These are phyloP conservation scores for Pilasporangium apinafurcum DNA, from an alignment of 352 stramenopile species.

Conservation along the genomic window DNA sequence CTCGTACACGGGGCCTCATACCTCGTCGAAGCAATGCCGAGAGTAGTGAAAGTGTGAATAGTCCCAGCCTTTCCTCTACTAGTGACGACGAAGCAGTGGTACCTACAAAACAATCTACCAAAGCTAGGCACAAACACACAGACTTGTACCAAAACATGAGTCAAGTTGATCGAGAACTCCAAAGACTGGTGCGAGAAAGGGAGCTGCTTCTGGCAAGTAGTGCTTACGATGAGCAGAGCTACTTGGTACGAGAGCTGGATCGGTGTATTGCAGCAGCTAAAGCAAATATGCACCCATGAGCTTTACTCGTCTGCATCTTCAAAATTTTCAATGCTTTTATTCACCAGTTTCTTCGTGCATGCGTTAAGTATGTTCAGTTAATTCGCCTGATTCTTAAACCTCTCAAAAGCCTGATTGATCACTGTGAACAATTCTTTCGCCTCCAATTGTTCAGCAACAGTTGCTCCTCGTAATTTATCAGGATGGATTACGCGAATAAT, in stretches of 20 bases:
- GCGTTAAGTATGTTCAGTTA: slow-evolving; percentile 4
- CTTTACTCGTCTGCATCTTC: slow-evolving; percentile 7
- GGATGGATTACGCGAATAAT: slow-evolving; percentile 86
- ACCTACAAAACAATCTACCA: no score
- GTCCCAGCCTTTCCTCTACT: no score
- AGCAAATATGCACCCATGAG: slow-evolving; percentile 7
- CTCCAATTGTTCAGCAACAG: slow-evolving; percentile 73
- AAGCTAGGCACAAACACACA: no score
- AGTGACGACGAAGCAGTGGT: no score
- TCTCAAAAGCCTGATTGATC: slow-evolving; percentile 85
- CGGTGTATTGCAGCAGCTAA: slow-evolving; percentile 33
- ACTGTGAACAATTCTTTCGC: slow-evolving; percentile 86
- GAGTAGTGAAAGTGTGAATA: no score
- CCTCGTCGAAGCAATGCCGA: no score
- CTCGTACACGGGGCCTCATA: no score
- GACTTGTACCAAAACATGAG: no score
- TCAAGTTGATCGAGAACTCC: slow-evolving; percentile 20
- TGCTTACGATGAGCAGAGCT: slow-evolving; percentile 51
- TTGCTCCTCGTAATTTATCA: slow-evolving; percentile 76
- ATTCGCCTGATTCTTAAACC: slow-evolving; percentile 59
- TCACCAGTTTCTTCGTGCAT: not conserved
- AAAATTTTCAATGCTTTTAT: no score
- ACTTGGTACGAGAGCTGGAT: slow-evolving; percentile 61
- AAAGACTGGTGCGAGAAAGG: slow-evolving; percentile 41
- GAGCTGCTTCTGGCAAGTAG: slow-evolving; percentile 54